These are phyloP conservation scores for Sporothrix mexicana DNA, from an alignment of 2,329 filamentous ascomycete genomes.

Conservation along the genomic window DNA sequence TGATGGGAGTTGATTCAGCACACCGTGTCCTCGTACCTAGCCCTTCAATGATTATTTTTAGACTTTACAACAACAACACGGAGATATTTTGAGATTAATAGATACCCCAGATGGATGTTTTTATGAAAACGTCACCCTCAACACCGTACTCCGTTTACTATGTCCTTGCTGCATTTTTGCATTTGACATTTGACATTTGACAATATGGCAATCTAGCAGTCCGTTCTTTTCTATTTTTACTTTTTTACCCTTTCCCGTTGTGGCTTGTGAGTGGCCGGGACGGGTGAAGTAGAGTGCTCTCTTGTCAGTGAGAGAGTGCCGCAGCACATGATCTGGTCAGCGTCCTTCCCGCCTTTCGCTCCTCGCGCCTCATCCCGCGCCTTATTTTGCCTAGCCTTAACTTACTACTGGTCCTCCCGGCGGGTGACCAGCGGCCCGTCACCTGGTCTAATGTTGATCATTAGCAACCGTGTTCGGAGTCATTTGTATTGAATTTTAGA, in stretches of 20 bases:
- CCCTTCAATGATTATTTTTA: too few relatives aligned
- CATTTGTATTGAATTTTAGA: neutral
- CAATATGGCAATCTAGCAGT: neutral
- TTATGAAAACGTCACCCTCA: too few relatives aligned
- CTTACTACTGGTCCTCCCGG: neutral
- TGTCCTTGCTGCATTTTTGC: neutral
- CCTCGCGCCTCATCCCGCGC: constrained; percentile 19
- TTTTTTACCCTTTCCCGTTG: neutral
- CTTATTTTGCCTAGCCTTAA: neutral
- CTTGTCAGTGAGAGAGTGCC: constrained; percentile 12
- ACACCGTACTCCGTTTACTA: neutral
- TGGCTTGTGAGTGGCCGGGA: neutral
- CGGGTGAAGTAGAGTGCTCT: neutral
- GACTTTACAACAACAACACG: neutral
- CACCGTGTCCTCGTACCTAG: too few relatives aligned
- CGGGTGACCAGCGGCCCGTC: constrained; percentile 1
- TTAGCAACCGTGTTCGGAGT: neutral
- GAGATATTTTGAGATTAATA: neutral
- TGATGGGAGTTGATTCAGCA: too few relatives aligned
- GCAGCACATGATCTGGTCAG: constrained; percentile 2
- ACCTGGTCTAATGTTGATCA: constrained; percentile 13
- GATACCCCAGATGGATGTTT: too few relatives aligned
- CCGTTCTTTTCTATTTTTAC: neutral
- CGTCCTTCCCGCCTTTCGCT: neutral
- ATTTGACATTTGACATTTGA: neutral